A percentile compares a stretch with the other conserved stretches of the same genome.
phyloP scores from a whole-genome alignment of 192 early-diverging fungal genomes.

The Linnemannia exigua region DNA sequence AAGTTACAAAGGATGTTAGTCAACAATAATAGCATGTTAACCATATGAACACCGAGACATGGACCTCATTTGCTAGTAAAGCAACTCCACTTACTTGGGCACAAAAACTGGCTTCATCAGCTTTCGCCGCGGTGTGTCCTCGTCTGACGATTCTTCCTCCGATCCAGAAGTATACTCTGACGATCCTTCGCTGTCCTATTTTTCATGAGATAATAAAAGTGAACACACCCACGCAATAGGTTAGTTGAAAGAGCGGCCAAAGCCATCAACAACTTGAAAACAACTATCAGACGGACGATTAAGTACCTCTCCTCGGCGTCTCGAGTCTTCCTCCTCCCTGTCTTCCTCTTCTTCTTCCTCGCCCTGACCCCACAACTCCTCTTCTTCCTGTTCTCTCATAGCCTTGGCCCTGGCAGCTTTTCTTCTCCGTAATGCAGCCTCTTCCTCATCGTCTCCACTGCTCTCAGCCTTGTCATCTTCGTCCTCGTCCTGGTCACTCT shows the following conservation, averaged over 20 bases:
- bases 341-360: conserved; percentile 65
- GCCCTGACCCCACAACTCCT: conserved; percentile 52
- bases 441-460: conserved; percentile 69
- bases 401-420: conserved; percentile 44
- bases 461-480: conserved; percentile 25
- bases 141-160: conserved; percentile 67
- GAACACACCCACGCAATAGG: not conserved
- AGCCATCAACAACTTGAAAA: not conserved
- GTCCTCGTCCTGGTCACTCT: conserved; percentile 33
- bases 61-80: not conserved
- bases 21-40: not conserved
- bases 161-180: conserved; percentile 77
- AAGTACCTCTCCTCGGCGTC: conserved; percentile 6
- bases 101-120: conserved; percentile 95
- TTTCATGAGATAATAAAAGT: not conserved
- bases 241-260: too few species aligned
- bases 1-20: not conserved
- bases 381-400: conserved; percentile 55
- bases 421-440: conserved; percentile 42
- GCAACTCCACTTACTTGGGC: conserved; percentile 74
- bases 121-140: conserved; percentile 45
- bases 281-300: not conserved
- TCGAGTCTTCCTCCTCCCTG: conserved; percentile 43
- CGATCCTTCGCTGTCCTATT: conserved; percentile 63
- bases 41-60: not conserved